phyloP scores from a whole-genome alignment of 2,329 filamentous ascomycete genomes.

The Davidsoniella australis region DNA sequence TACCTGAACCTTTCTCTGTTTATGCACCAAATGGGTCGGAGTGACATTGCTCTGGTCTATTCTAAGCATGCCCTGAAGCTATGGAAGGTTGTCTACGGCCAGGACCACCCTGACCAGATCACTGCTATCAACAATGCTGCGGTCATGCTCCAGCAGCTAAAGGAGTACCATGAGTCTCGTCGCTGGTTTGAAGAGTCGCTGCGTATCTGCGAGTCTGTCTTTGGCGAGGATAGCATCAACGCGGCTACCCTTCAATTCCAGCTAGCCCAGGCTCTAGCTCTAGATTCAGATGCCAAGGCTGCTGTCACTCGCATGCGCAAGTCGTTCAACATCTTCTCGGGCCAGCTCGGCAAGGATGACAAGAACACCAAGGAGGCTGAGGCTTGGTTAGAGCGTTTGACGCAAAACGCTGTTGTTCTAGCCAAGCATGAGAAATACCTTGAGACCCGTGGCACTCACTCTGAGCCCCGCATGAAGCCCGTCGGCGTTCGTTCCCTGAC shows the following conservation, averaged over 20 bases:
- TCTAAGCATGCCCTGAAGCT: constrained; percentile 84
- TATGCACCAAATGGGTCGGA: constrained; percentile 82
- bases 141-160: constrained; percentile 92
- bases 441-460: constrained; percentile 54
- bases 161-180: constrained; percentile 85
- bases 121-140: constrained; percentile 98
- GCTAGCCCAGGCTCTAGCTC: constrained; percentile 80
- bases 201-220: constrained; percentile 72
- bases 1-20: constrained; percentile 94
- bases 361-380: constrained; percentile 98
- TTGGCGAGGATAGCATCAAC: constrained; percentile 79
- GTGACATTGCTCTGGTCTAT: constrained; percentile 70
- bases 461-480: constrained; percentile 37
- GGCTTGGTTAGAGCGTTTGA: constrained; percentile 89
- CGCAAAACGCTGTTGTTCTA: constrained; percentile 84
- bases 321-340: constrained; percentile 88
- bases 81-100: constrained; percentile 93
- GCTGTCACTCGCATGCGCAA: constrained; percentile 90
- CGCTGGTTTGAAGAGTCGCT: constrained; percentile 94
- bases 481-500: too few relatives aligned
- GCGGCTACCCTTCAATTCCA: constrained; percentile 93
- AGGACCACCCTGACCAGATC: constrained; percentile 89
- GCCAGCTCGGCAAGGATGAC: constrained; percentile 71
- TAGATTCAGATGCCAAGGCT: constrained; percentile 88
- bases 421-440: constrained; percentile 86